A percentile compares a stretch with the other conserved stretches of the same genome.
Conservation (phyloP, 768 basidiomycete genomes). For the Mycena floridula region DNA sequence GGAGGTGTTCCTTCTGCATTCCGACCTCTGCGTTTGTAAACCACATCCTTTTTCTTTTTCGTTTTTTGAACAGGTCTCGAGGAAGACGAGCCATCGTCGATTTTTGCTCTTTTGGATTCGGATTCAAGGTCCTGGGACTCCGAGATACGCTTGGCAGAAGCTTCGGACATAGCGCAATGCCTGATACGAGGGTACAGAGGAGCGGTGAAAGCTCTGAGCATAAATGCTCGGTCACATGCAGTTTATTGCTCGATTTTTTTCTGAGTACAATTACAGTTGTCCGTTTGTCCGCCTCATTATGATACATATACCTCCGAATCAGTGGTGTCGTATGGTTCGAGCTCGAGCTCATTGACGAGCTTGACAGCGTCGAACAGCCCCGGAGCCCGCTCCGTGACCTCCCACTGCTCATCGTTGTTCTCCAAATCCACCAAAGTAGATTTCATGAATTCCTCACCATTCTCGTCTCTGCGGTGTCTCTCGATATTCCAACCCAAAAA, state of each 20-base stretch:
- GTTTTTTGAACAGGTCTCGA: neutral
- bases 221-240: too few relatives aligned
- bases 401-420: slow-evolving; percentile 26
- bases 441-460: slow-evolving; percentile 38
- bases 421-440: slow-evolving; percentile 30
- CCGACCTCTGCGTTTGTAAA: neutral
- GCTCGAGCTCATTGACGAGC: slow-evolving; percentile 22
- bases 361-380: slow-evolving; percentile 25
- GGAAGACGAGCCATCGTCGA: neutral
- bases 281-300: too few relatives aligned
- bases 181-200: too few relatives aligned
- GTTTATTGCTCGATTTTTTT: neutral
- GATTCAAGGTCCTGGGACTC: too few relatives aligned
- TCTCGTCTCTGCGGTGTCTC: slow-evolving; percentile 33
- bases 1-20: neutral
- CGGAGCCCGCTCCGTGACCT: slow-evolving; percentile 16
- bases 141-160: too few relatives aligned
- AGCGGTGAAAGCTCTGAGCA: too few relatives aligned
- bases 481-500: slow-evolving; percentile 71
- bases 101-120: neutral
- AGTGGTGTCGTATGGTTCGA: slow-evolving; percentile 28
- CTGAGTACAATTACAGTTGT: neutral
- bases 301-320: slow-evolving; percentile 20
- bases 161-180: too few relatives aligned
- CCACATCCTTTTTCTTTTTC: neutral